Evolutionary conservation across 2,329 filamentous ascomycete genomes (phyloP), one percentile per base, ranked within the genome.

Genomic region (Trichoderma sp.): DNA sequence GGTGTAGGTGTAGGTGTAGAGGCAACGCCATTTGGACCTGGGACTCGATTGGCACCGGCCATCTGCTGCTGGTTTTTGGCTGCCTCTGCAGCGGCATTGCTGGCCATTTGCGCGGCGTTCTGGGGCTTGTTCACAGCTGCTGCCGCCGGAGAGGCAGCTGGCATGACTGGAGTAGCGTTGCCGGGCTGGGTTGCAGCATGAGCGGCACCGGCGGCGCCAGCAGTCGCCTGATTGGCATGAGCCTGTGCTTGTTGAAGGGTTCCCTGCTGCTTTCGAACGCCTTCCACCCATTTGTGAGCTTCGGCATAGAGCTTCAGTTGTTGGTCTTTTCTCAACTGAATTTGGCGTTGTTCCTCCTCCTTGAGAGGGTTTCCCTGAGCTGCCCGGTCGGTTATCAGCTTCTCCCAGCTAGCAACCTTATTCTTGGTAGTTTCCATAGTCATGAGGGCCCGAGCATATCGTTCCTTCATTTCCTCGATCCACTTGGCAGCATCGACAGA

Each of bases 361-460:
- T 83, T 85, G 14, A 89, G 80, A 0, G 85, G 82, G 24, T 84
- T 85, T 3, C 87, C 87, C 29, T 85, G 85, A 4, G 85, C 82
- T 16, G 83, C 81, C 27, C 87, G 83, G 21, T 87, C 85, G 66
- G 86, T 85, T 24, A 86, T 81, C 3, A 83, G 77, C 63, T 82
- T 82, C 12, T 90, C 88, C 71, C 89, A 81, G 67, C 81, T 81
- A 3, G 81, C 81, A 4, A 89, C 79, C 64, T 85, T 83, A n/a
- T 77, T 79, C 12, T 86, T 85, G 3, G 84, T 83, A 11, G 78
- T 82, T 50, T 90, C 89, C 84, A 91, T 89, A 2, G 85, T 84
- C 77, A 86, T 82, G 6, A 91, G 80, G 0, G 87, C 88, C 53
- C 86, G 83, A 0, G 84, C 83, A 75, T 90, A 89, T 72, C 84